These are phyloP conservation scores for Podila minutissima DNA, from an alignment of 192 early-diverging fungal species.

Conservation along the genomic window DNA sequence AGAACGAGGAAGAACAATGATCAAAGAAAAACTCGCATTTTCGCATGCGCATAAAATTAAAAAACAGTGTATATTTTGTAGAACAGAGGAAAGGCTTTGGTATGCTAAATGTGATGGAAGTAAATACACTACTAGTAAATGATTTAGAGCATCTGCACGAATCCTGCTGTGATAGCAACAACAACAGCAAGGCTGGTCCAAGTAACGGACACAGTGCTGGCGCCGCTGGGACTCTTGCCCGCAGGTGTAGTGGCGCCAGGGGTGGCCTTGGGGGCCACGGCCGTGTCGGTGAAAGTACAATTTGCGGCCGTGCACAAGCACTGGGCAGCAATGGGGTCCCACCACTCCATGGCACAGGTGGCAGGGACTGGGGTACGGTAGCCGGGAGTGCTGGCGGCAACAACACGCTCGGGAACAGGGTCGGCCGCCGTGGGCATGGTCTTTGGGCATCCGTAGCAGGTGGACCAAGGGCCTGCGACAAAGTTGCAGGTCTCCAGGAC, in stretches of 20 bases:
- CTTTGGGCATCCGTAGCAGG: conserved; percentile 67
- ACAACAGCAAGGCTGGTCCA: too few relatives aligned
- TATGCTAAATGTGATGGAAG: too few relatives aligned
- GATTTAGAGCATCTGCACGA: neutral
- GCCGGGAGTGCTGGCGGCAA: conserved; percentile 29
- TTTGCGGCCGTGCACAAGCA: conserved; percentile 66
- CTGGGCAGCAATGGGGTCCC: conserved; percentile 71
- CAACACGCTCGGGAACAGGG: conserved; percentile 52
- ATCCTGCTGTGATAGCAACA: neutral
- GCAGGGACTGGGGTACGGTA: conserved; percentile 60
- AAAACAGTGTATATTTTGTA: too few relatives aligned
- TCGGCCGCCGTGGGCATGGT: conserved; percentile 44
- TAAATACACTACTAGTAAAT: neutral
- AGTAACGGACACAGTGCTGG: too few relatives aligned
- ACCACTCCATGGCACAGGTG: conserved; percentile 75
- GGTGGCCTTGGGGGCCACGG: neutral
- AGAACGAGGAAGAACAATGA: conserved; percentile 12
- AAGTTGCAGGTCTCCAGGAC: conserved; percentile 61
- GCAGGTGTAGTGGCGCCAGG: too few relatives aligned
- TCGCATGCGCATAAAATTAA: too few relatives aligned
- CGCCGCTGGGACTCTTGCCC: too few relatives aligned
- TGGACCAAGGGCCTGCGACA: conserved; percentile 55
- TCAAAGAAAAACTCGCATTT: neutral
- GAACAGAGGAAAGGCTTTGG: too few relatives aligned
- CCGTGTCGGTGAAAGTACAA: conserved; percentile 67